Percentiles rank a stretch among this genome's conserved stretches.
phyloP scores from a whole-genome alignment of 805 yeast genomes.

The Wickerhamiella cacticola region DNA sequence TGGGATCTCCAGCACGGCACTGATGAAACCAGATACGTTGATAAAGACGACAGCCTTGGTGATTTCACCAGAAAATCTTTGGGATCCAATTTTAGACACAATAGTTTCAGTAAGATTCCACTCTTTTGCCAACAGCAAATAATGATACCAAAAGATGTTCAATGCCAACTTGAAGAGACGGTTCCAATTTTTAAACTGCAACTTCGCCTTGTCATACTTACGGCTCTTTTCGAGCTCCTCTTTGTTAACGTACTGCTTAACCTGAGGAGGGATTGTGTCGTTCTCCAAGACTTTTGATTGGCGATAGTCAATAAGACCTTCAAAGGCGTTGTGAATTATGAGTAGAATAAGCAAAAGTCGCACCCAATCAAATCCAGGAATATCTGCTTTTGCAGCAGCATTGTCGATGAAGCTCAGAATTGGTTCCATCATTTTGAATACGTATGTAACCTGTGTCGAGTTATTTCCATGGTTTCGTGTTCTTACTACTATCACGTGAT shows the following conservation, averaged over 20 bases:
- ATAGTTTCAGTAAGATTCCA: constrained; percentile 37
- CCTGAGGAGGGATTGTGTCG: constrained; percentile 50
- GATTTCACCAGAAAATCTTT: constrained; percentile 40
- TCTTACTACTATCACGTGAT: too few species aligned
- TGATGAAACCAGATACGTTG: constrained; percentile 38
- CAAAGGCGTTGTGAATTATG: constrained; percentile 62
- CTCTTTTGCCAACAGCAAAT: constrained; percentile 50
- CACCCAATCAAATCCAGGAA: constrained; percentile 71
- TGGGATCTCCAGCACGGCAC: constrained; percentile 52
- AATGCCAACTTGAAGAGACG: constrained; percentile 41
- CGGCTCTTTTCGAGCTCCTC: constrained; percentile 69
- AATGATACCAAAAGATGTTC: constrained; percentile 46
- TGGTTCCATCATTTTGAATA: neutral
- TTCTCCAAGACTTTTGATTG: constrained; percentile 52
- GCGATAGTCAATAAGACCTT: constrained; percentile 58
- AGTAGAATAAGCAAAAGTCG: constrained; percentile 59
- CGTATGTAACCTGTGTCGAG: neutral
- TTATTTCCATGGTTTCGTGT: neutral
- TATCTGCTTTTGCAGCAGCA: constrained; percentile 45
- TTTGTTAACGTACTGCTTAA: constrained; percentile 53
- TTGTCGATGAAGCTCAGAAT: neutral
- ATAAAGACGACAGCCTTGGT: constrained; percentile 62
- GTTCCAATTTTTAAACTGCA: constrained; percentile 50
- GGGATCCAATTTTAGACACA: constrained; percentile 25
- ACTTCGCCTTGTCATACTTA: constrained; percentile 67